These are phyloP conservation scores for Aegilops speltoides DNA, from an alignment of 176 grass and related monocot genomes.

Conservation along the genomic window DNA sequence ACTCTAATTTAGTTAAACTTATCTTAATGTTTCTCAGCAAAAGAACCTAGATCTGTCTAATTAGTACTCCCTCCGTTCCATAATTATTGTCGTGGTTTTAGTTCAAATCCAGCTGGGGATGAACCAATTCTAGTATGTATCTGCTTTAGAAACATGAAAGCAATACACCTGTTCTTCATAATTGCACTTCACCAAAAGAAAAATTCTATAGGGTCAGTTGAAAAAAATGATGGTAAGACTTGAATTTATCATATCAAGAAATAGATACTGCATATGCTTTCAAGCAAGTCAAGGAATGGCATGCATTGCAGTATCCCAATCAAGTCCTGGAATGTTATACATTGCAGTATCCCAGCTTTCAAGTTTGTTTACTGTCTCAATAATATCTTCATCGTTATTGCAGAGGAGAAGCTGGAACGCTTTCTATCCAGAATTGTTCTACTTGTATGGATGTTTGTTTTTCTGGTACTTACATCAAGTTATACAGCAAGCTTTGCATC, in stretches of 20 bases:
- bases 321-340: background rate
- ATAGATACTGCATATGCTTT: background rate
- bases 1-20: background rate
- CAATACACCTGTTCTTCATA: background rate
- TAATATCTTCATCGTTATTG: background rate
- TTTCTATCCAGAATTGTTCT: conserved; percentile 40
- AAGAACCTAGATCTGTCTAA: background rate
- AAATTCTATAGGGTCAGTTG: background rate
- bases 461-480: conserved; percentile 55
- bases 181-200: background rate
- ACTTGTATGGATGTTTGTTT: conserved; percentile 41
- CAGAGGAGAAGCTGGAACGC: conserved; percentile 41
- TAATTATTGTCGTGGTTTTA: no score
- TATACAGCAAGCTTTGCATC: conserved; percentile 69
- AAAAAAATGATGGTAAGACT: background rate
- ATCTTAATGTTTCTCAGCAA: background rate
- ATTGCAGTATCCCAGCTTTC: background rate
- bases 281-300: background rate
- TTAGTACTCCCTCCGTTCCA: background rate
- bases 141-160: background rate
- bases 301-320: no score
- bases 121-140: background rate
- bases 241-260: conserved; percentile 3
- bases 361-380: conserved; percentile 1
- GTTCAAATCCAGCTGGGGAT: no score